Evolutionary conservation across 75 land plant species (phyloP).

Genomic region (Selaginella moellendorffii): DNA sequence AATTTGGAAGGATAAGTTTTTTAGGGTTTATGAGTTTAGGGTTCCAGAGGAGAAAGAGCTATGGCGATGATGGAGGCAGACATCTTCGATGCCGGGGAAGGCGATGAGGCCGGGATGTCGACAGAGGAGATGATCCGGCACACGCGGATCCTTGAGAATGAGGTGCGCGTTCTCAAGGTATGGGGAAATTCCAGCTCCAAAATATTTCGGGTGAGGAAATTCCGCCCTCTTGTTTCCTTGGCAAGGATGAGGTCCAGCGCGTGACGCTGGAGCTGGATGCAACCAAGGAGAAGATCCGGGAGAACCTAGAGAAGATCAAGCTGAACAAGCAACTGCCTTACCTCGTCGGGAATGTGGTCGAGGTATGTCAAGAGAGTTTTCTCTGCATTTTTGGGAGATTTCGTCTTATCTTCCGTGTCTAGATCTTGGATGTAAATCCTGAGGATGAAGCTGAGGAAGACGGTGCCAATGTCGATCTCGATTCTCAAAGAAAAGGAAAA

Average conservation of each 20-base stretch:
- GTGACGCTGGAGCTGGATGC: conserved; percentile 65
- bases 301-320: conserved; percentile 97
- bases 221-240: neutral
- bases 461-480: conserved; percentile 99
- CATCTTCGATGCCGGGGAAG: conserved; percentile 49
- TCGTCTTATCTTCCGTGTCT: neutral
- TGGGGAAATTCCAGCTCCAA: too few species aligned
- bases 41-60: too few species aligned
- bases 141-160: conserved; percentile 77
- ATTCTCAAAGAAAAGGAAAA: conserved; percentile 97
- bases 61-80: conserved; percentile 50
- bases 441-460: conserved; percentile 99
- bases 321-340: conserved; percentile 95
- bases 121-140: conserved; percentile 66
- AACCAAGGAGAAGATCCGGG: conserved; percentile 74
- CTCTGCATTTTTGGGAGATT: neutral
- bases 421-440: conserved; percentile 96
- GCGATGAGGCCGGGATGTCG: conserved; percentile 61
- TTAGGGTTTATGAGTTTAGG: too few species aligned
- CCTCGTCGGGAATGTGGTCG: conserved; percentile 90
- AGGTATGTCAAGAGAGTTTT: conserved; percentile 32
- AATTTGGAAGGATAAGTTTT: too few species aligned
- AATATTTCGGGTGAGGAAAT: neutral
- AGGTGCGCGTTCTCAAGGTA: conserved; percentile 79
- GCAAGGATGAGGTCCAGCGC: conserved; percentile 78